Percentiles rank a stretch among this genome's conserved stretches.
phyloP scores from a whole-genome alignment of 1,284 basidiomycete genomes.

The Termitomyces sp. region DNA sequence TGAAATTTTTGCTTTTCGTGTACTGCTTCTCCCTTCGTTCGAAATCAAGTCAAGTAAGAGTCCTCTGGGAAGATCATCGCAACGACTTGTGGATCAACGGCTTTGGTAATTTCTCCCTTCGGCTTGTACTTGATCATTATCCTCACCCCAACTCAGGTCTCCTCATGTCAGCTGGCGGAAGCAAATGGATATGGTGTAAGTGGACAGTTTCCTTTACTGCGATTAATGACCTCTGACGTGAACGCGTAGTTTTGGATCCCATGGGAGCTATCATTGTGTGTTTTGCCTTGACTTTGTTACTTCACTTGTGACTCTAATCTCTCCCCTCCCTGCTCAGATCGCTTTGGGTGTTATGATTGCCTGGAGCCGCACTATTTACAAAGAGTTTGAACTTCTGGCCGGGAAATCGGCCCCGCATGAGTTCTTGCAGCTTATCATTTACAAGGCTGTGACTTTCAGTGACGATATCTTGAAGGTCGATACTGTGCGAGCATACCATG shows the following conservation, averaged over 20 bases:
- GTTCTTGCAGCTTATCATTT: slow-evolving; percentile 87
- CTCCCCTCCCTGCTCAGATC: slow-evolving; percentile 45
- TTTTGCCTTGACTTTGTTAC: slow-evolving; percentile 1
- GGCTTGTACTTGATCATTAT: slow-evolving; percentile 1
- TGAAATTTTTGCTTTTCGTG: slow-evolving; percentile 83
- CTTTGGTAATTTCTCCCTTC: slow-evolving; percentile 43
- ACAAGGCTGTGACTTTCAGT: slow-evolving; percentile 89
- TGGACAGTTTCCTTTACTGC: slow-evolving; percentile 16
- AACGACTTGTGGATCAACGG: slow-evolving; percentile 85
- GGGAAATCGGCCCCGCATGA: slow-evolving; percentile 90
- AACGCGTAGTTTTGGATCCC: slow-evolving; percentile 67
- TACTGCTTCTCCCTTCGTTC: slow-evolving; percentile 80
- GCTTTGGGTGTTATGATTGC: slow-evolving; percentile 75
- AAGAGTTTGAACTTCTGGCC: slow-evolving; percentile 83
- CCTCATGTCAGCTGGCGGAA: slow-evolving; percentile 77
- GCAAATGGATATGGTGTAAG: slow-evolving; percentile 82
- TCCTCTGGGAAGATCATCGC: slow-evolving; percentile 94
- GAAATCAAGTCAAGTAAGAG: slow-evolving; percentile 84
- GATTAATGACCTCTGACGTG: slow-evolving; percentile 3
- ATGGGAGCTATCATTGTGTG: slow-evolving; percentile 73
- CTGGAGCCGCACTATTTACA: slow-evolving; percentile 75
- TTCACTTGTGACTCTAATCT: slow-evolving; percentile 1
- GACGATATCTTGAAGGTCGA: slow-evolving; percentile 85
- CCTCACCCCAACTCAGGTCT: slow-evolving; percentile 9
- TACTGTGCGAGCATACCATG: slow-evolving; percentile 85